Conservation (phyloP, 2,329 filamentous ascomycete species). For the Pseudogymnoascus sp. region DNA sequence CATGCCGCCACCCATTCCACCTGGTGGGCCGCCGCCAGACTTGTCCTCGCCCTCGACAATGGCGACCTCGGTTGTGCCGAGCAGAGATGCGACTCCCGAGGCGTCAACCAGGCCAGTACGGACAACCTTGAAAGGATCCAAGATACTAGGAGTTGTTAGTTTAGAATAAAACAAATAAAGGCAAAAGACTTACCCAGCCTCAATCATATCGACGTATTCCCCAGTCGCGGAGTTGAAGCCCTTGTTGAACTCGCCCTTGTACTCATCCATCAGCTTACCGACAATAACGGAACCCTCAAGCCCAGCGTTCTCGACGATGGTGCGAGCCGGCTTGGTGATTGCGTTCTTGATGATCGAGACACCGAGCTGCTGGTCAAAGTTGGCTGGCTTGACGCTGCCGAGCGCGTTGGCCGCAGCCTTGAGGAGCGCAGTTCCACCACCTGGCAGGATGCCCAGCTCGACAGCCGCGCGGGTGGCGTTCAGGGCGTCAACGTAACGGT, state of each 20-base stretch:
- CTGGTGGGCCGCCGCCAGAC: slow-evolving; percentile 54
- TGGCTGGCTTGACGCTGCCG: slow-evolving; percentile 70
- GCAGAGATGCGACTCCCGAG: slow-evolving; percentile 88
- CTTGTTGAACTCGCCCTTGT: slow-evolving; percentile 87
- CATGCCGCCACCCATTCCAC: slow-evolving; percentile 52
- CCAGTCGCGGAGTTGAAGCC: slow-evolving; percentile 94
- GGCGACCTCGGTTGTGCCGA: slow-evolving; percentile 95
- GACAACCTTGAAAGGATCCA: slow-evolving; percentile 98
- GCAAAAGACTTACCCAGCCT: too few relatives aligned
- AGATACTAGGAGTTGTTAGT: too few relatives aligned
- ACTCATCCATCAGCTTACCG: slow-evolving; percentile 96
- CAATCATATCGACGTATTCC: slow-evolving; percentile 98
- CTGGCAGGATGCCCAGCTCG: slow-evolving; percentile 97
- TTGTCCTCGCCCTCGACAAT: slow-evolving; percentile 98
- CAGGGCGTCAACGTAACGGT: slow-evolving; percentile 94
- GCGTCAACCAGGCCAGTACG: slow-evolving; percentile 92
- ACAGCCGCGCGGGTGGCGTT: slow-evolving; percentile 97
- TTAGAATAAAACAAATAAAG: too few relatives aligned
- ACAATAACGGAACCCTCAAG: slow-evolving; percentile 92
- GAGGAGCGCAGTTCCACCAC: slow-evolving; percentile 94
- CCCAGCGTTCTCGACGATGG: slow-evolving; percentile 95
- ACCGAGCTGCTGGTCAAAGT: slow-evolving; percentile 99
- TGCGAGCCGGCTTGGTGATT: slow-evolving; percentile 89
- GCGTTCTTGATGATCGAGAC: slow-evolving; percentile 96
- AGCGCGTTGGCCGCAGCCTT: slow-evolving; percentile 93